phyloP scores from a whole-genome alignment of 805 yeast species.

The Cyberlindnera samutprakarnensis region DNA sequence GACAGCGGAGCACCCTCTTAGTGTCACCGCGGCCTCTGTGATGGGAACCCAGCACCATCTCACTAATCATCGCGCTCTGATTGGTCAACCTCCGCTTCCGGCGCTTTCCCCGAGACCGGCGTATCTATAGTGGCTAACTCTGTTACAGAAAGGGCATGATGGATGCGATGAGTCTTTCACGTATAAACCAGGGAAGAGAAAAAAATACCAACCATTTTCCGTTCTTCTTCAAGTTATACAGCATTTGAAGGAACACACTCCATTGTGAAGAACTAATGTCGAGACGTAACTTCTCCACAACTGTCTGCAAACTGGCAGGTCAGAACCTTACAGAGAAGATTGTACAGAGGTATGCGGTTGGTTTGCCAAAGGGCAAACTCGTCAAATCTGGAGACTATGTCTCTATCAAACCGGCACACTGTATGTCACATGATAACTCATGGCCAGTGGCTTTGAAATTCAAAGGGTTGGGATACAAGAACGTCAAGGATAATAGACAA shows the following conservation, averaged over 20 bases:
- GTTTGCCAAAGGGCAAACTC: constrained; percentile 62
- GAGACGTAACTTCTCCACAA: constrained; percentile 20
- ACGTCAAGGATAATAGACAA: constrained; percentile 79
- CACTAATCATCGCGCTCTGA: constrained; percentile 2
- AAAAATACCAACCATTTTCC: too few species aligned
- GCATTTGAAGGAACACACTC: too few species aligned
- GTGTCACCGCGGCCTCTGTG: too few species aligned
- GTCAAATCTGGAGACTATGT: constrained; percentile 93
- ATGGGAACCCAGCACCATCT: too few species aligned
- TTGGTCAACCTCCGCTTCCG: constrained; percentile 1
- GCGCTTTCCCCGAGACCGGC: constrained; percentile 1
- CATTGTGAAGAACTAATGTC: too few species aligned
- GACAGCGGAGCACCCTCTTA: too few species aligned
- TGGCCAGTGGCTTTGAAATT: constrained; percentile 99
- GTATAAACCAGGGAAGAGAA: too few species aligned
- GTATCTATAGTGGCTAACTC: too few species aligned
- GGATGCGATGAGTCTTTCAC: too few species aligned
- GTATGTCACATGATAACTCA: constrained; percentile 98
- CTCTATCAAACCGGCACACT: constrained; percentile 89
- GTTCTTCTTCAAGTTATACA: too few species aligned
- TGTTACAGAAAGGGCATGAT: too few species aligned
- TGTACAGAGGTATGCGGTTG: constrained; percentile 89
- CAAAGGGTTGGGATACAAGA: constrained; percentile 86
- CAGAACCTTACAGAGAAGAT: constrained; percentile 95
- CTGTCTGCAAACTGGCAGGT: constrained; percentile 14